Evolutionary conservation across 129 eudicot species (phyloP), one percentile per base, ranked within the genome.

Genomic region (Artemisia tridentata): DNA sequence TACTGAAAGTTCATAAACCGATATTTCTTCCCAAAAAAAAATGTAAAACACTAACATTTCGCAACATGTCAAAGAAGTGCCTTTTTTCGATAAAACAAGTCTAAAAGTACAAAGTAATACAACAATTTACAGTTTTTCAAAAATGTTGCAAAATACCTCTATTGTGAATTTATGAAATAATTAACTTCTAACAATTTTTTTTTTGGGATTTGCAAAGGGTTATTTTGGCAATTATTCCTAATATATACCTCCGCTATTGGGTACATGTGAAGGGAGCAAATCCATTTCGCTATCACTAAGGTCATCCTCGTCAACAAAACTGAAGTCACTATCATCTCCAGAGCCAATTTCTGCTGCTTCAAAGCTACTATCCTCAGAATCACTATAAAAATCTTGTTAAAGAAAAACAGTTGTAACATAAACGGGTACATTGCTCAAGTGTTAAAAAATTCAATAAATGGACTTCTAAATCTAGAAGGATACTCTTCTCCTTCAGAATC

Each of bases 181-280:
- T 34, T 34, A 34, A 34, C 41, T 34, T 34, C 0, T 34, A 34
- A 34, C 9, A 34, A 2, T 5, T 34, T 31, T 31, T 31, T 31
- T 34, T 34, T 34, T 34, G 41, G 41, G 41, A 34, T 34, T 34
- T 34, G 41, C 41, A 34, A 8, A 34, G 45, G 45, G 45, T 38
- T 38, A 38, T 38, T 7, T 38, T 38, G 45, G 45, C 45, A 38
- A 38, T 7, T 38, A 1, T 38, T 11, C 45, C 2, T 63, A 15
- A 45, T 3, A 20, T 1, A 61, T 86, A 92, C 98, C 98, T 92
- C 98, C 98, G 71, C 91, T 80, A 43, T 87, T 90, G 11, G 76
- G 90, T 52, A 67, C 81, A 69, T 65, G 80, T 16, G 80, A 55
- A 16, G 88, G 75, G 49, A 60, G 81, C 79, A 83, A 29, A 73